Percentiles rank a stretch among this genome's conserved stretches.
phyloP scores from a whole-genome alignment of 192 early-diverging fungal genomes.

The Bifiguratus adelaidae region DNA sequence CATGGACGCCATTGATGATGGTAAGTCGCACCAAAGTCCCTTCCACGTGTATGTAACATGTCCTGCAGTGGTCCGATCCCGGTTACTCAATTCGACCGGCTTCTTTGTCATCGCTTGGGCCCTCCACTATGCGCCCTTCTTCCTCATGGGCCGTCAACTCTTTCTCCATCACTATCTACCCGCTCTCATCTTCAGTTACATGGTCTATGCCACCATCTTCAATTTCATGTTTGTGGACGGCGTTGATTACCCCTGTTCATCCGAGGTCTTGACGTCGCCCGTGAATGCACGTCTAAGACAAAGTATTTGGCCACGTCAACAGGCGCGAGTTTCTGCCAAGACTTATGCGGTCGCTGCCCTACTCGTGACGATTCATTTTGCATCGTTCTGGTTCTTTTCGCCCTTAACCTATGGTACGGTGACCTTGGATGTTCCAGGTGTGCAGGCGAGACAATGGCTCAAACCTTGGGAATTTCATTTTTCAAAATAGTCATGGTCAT shows the following conservation, averaged over 20 bases:
- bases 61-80: conserved; percentile 37
- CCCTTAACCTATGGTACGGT: conserved; percentile 83
- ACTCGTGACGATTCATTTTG: conserved; percentile 36
- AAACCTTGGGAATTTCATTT: conserved; percentile 84
- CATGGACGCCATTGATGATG: conserved; percentile 45
- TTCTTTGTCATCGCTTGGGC: conserved; percentile 81
- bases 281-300: too few species aligned
- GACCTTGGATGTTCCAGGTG: conserved; percentile 37
- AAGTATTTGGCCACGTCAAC: conserved; percentile 7
- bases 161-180: conserved; percentile 97
- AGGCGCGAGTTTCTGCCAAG: conserved; percentile 7
- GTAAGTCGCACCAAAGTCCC: conserved; percentile 9
- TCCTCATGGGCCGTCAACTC: conserved; percentile 81
- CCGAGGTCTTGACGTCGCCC: conserved; percentile 16
- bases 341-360: conserved; percentile 25
- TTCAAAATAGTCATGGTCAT: too few species aligned
- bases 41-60: neutral
- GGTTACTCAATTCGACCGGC: conserved; percentile 51
- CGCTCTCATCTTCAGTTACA: conserved; percentile 68
- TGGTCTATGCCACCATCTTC: conserved; percentile 61
- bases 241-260: conserved; percentile 32
- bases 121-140: conserved; percentile 89
- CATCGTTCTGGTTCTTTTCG: conserved; percentile 67
- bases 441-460: conserved; percentile 60
- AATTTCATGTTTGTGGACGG: conserved; percentile 67